phyloP scores from a whole-genome alignment of 208 protist species.

The Wallacemonas sp. region DNA sequence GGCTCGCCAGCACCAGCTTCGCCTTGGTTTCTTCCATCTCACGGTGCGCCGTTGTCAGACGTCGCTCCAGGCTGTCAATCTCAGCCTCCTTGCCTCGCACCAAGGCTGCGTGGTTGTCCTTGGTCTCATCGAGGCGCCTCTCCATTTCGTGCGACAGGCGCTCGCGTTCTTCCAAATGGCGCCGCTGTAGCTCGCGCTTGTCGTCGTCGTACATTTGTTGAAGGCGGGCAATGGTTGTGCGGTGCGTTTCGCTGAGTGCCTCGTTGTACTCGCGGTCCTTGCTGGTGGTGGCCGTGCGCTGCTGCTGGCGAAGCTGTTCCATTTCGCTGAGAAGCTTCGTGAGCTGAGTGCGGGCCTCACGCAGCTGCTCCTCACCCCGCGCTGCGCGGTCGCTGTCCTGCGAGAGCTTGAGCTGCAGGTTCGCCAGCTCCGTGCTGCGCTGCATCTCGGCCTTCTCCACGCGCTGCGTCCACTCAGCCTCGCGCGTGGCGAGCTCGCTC shows the following conservation, averaged over 20 bases:
- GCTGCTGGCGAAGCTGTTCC: conserved; percentile 50
- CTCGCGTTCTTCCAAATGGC: conserved; percentile 61
- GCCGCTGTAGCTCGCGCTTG: conserved; percentile 52
- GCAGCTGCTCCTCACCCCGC: conserved; percentile 57
- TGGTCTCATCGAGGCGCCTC: conserved; percentile 42
- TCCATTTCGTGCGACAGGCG: conserved; percentile 50
- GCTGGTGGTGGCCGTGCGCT: conserved; percentile 18
- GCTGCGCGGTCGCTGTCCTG: conserved; percentile 47
- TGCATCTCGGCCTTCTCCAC: conserved; percentile 44
- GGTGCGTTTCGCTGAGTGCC: conserved; percentile 50
- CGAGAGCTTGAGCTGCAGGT: conserved; percentile 56
- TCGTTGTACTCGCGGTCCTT: conserved; percentile 33
- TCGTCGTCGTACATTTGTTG: conserved; percentile 81
- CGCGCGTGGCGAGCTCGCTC: conserved; percentile 29
- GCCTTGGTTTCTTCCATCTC: conserved; percentile 56
- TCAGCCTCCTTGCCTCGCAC: conserved; percentile 45
- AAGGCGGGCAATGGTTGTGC: conserved; percentile 49
- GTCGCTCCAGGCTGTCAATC: conserved; percentile 40
- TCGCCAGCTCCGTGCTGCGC: conserved; percentile 49
- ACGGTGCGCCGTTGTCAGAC: conserved; percentile 42
- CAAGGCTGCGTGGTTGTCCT: conserved; percentile 44
- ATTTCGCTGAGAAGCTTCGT: conserved; percentile 48
- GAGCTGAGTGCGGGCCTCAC: conserved; percentile 60
- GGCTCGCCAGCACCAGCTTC: conserved; percentile 33
- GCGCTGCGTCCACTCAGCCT: conserved; percentile 47